These are phyloP conservation scores for Diaporthe sp. DNA, from an alignment of 2,329 filamentous ascomycete species.

Conservation along the genomic window DNA sequence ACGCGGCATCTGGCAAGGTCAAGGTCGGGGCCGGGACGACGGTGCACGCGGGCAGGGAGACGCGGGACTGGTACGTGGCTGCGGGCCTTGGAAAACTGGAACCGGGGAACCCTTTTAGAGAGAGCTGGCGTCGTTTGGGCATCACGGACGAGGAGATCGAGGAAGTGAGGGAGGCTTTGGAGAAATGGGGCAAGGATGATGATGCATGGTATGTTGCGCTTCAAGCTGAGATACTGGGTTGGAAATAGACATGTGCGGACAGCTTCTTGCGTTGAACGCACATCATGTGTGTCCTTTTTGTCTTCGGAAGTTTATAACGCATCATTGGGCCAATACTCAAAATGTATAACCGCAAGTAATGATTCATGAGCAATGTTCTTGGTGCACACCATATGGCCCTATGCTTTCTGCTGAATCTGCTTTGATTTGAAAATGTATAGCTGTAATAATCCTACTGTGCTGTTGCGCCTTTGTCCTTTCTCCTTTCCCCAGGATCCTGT, in stretches of 20 bases:
- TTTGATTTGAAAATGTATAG: background rate
- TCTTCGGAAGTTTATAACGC: too few relatives aligned
- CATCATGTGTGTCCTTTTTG: background rate
- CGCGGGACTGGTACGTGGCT: slow-evolving; percentile 42
- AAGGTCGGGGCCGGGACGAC: slow-evolving; percentile 44
- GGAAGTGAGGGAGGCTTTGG: slow-evolving; percentile 43
- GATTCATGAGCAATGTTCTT: background rate
- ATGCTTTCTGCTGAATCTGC: background rate
- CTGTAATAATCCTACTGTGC: background rate
- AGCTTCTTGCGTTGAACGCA: background rate
- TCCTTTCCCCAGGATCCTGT: slow-evolving; percentile 5
- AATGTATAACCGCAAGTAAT: background rate
- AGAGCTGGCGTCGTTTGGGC: slow-evolving; percentile 49
- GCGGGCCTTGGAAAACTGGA: slow-evolving; percentile 42
- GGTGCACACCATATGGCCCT: background rate
- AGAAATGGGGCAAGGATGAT: slow-evolving; percentile 48
- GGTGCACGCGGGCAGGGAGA: slow-evolving; percentile 42
- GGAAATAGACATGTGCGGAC: slow-evolving; percentile 44
- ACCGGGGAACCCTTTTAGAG: slow-evolving; percentile 35
- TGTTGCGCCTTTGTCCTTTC: slow-evolving; percentile 1
- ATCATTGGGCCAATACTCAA: background rate
- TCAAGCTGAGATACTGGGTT: slow-evolving; percentile 51
- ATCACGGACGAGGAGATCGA: slow-evolving; percentile 49
- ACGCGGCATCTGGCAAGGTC: slow-evolving; percentile 41
- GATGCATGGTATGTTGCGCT: slow-evolving; percentile 50